A percentile compares a stretch with the other conserved stretches of the same genome.
Conservation (phyloP, 169 alveolate species). For the Condylostoma magnum region DNA sequence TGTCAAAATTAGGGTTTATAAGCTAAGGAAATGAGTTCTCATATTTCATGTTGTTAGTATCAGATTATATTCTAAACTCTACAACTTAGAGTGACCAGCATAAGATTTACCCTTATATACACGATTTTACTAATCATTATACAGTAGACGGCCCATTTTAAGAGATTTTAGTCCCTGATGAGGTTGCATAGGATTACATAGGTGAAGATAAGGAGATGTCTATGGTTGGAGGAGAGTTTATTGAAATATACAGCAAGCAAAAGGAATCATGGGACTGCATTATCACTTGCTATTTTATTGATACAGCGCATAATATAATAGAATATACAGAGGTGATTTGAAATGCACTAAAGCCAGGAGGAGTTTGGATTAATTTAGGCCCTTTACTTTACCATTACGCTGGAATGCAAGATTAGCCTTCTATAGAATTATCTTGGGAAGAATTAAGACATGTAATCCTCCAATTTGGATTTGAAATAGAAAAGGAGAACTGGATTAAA, state of each 20-base stretch:
- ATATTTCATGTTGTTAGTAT: constrained; percentile 92
- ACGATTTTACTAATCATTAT: constrained; percentile 72
- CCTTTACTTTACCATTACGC: constrained; percentile 97
- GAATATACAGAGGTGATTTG: constrained; percentile 94
- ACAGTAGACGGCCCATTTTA: constrained; percentile 86
- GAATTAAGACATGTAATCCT: constrained; percentile 71
- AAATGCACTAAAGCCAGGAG: constrained; percentile 84
- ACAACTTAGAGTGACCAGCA: constrained; percentile 44
- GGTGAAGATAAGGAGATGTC: constrained; percentile 83
- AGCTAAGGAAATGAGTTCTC: constrained; percentile 98
- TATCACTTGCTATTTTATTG: constrained; percentile 95
- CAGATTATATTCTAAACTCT: constrained; percentile 58
- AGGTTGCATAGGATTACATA: constrained; percentile 77
- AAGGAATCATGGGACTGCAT: constrained; percentile 90
- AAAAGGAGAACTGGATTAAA: constrained; percentile 35
- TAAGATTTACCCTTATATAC: constrained; percentile 63
- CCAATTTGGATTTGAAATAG: constrained; percentile 58
- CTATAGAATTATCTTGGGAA: constrained; percentile 95
- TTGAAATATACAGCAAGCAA: constrained; percentile 80
- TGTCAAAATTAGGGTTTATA: constrained; percentile 92
- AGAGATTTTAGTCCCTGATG: constrained; percentile 91
- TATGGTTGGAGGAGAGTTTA: constrained; percentile 98
- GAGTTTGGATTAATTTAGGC: constrained; percentile 97
- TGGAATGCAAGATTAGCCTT: constrained; percentile 84
- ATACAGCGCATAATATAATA: constrained; percentile 96